phyloP scores from a whole-genome alignment of 352 stramenopile species.

The Globisporangium middletonii region DNA sequence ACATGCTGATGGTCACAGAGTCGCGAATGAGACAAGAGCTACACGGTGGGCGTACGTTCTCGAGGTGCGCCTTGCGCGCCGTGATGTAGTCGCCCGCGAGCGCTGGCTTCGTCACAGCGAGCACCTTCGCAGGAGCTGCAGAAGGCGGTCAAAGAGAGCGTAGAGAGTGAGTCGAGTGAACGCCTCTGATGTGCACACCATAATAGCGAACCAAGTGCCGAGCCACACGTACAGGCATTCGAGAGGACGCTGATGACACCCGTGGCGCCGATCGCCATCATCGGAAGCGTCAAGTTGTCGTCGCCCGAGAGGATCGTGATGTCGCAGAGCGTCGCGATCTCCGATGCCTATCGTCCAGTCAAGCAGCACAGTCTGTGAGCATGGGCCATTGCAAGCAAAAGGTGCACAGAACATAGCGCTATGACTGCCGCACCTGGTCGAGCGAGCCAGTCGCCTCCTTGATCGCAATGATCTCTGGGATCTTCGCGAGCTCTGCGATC shows the following conservation, averaged over 20 bases:
- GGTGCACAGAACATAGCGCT: no score
- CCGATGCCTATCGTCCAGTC: slow-evolving; percentile 36
- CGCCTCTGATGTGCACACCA: no score
- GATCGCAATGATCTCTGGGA: slow-evolving; percentile 96
- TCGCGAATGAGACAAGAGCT: background rate
- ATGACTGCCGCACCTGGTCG: slow-evolving; percentile 40
- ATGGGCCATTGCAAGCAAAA: background rate
- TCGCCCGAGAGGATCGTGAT: slow-evolving; percentile 90
- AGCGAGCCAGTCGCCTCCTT: slow-evolving; percentile 97
- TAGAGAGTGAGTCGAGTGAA: background rate
- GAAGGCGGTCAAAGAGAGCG: slow-evolving; percentile 5
- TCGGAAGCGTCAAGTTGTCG: slow-evolving; percentile 87
- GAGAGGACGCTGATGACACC: slow-evolving; percentile 90
- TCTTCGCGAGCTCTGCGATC: slow-evolving; percentile 88
- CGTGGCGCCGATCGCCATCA: slow-evolving; percentile 86
- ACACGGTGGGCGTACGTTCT: slow-evolving; percentile 51
- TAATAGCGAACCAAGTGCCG: background rate
- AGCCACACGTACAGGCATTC: slow-evolving; percentile 65
- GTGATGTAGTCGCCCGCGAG: slow-evolving; percentile 75
- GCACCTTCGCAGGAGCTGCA: slow-evolving; percentile 75
- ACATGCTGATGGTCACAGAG: background rate
- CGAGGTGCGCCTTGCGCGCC: slow-evolving; percentile 78
- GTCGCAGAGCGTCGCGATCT: slow-evolving; percentile 86
- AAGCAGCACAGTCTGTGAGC: background rate
- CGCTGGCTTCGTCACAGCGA: slow-evolving; percentile 73